These are phyloP conservation scores for Castanospermum australe DNA, from an alignment of 306 rosid species.

Conservation along the genomic window DNA sequence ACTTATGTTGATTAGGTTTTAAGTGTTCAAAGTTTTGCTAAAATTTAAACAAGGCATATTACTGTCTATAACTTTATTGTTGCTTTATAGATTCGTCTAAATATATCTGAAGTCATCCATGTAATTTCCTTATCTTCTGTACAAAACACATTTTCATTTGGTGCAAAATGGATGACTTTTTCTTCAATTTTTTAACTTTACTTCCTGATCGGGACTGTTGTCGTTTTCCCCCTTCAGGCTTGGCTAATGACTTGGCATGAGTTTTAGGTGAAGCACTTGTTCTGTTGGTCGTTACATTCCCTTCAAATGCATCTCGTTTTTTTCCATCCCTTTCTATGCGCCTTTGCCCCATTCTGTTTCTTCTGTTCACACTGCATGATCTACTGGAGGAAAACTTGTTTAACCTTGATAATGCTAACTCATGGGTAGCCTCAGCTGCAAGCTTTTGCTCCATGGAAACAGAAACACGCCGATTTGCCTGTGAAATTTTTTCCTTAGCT, in stretches of 20 bases:
- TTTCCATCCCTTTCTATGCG: slow-evolving; percentile 6
- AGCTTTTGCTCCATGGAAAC: slow-evolving; percentile 40
- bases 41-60: slow-evolving; percentile 16
- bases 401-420: slow-evolving; percentile 42
- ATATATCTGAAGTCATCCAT: slow-evolving; percentile 10
- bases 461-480: slow-evolving; percentile 34
- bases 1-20: slow-evolving; percentile 23
- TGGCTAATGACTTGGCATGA: slow-evolving; percentile 8
- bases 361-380: slow-evolving; percentile 23
- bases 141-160: slow-evolving; percentile 26
- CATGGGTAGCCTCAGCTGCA: slow-evolving; percentile 38
- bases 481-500: slow-evolving; percentile 41
- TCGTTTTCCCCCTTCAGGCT: slow-evolving; percentile 22
- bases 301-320: slow-evolving; percentile 5
- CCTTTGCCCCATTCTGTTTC: slow-evolving; percentile 2
- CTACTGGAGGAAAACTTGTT: slow-evolving; percentile 25
- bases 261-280: slow-evolving; percentile 15
- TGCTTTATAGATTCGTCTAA: slow-evolving; percentile 7
- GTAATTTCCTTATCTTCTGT: slow-evolving; percentile 22
- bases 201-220: slow-evolving; percentile 23
- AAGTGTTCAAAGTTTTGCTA: slow-evolving; percentile 18
- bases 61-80: slow-evolving; percentile 14
- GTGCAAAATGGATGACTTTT: slow-evolving; percentile 30
- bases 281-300: not conserved
- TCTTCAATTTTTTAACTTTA: slow-evolving; percentile 2